phyloP scores from a whole-genome alignment of 768 basidiomycete species.

The Amanita subjunquillea region DNA sequence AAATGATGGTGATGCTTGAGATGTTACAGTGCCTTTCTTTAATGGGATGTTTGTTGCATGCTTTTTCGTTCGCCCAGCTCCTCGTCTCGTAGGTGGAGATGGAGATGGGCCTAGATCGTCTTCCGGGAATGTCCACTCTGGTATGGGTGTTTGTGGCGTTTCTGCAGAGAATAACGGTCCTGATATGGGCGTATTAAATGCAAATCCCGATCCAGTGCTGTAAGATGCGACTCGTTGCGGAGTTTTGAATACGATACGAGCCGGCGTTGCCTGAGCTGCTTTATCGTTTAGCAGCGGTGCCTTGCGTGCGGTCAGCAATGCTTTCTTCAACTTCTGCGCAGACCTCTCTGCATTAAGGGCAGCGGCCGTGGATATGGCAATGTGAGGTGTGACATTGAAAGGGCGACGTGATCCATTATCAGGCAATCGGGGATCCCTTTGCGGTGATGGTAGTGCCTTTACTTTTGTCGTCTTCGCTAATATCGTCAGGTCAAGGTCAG shows the following conservation, averaged over 20 bases:
- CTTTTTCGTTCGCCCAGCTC: conserved; percentile 25
- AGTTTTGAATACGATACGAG: conserved; percentile 26
- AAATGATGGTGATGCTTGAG: conserved; percentile 24
- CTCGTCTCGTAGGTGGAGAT: conserved; percentile 20
- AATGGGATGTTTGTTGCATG: conserved; percentile 27
- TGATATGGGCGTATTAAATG: conserved; percentile 13
- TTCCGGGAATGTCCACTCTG: conserved; percentile 24
- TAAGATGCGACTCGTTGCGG: conserved; percentile 18
- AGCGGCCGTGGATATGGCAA: conserved; percentile 68
- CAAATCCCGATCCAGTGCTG: conserved; percentile 7
- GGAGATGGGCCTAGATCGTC: conserved; percentile 31
- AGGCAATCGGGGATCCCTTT: conserved; percentile 31
- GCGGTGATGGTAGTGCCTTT: conserved; percentile 5
- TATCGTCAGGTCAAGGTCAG: conserved; percentile 34
- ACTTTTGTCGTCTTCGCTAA: conserved; percentile 7
- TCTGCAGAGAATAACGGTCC: conserved; percentile 18
- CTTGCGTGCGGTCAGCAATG: conserved; percentile 47
- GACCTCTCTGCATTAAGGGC: conserved; percentile 76
- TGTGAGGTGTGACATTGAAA: conserved; percentile 45
- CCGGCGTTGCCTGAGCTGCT: conserved; percentile 26
- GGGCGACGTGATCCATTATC: conserved; percentile 27
- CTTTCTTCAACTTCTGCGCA: conserved; percentile 58
- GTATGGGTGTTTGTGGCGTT: conserved; percentile 10
- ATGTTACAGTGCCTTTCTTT: conserved; percentile 20
- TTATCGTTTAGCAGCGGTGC: conserved; percentile 60